Percentiles rank a stretch among this genome's conserved stretches.
Evolutionary conservation across 495 filamentous ascomycete genomes (phyloP).

Genomic region (Venustampulla echinocandica): DNA sequence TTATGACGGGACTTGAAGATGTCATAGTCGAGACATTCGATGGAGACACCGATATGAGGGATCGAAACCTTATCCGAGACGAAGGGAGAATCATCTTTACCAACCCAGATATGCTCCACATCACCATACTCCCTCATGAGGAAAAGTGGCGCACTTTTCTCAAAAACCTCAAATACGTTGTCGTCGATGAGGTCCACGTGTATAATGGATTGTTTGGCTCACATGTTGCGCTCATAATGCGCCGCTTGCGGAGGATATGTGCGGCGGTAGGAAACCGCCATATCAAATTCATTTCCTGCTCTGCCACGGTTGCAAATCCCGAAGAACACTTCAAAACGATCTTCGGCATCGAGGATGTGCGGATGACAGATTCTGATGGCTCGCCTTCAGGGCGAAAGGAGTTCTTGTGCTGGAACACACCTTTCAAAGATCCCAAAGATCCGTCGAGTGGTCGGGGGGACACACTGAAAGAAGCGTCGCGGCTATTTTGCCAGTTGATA

Average conservation of each 20-base stretch:
- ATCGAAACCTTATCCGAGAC: conserved; percentile 72
- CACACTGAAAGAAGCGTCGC: conserved; percentile 73
- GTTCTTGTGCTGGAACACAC: conserved; percentile 97
- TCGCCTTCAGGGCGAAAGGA: conserved; percentile 91
- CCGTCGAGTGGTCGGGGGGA: conserved; percentile 79
- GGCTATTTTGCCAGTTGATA: conserved; percentile 83
- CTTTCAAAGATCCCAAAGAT: conserved; percentile 83
- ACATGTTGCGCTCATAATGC: conserved; percentile 92
- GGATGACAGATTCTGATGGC: conserved; percentile 80
- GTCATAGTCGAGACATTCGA: conserved; percentile 88
- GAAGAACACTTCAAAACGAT: conserved; percentile 86
- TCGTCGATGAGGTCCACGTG: conserved; percentile 80
- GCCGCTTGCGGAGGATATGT: conserved; percentile 79
- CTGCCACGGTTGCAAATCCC: conserved; percentile 93
- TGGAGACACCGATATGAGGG: conserved; percentile 80
- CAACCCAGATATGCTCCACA: conserved; percentile 96
- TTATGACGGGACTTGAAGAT: conserved; percentile 67
- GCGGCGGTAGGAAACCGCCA: conserved; percentile 82
- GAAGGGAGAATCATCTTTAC: conserved; percentile 93
- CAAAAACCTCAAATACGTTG: conserved; percentile 77
- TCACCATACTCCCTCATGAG: conserved; percentile 89
- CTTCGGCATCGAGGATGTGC: conserved; percentile 76
- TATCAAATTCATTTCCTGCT: conserved; percentile 93
- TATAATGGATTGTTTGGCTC: conserved; percentile 94
- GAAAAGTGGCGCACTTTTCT: conserved; percentile 82